Percentiles rank a stretch among this genome's conserved stretches.
Evolutionary conservation across 2,329 filamentous ascomycete species (phyloP).

Genomic region (Madurella mycetomatis): DNA sequence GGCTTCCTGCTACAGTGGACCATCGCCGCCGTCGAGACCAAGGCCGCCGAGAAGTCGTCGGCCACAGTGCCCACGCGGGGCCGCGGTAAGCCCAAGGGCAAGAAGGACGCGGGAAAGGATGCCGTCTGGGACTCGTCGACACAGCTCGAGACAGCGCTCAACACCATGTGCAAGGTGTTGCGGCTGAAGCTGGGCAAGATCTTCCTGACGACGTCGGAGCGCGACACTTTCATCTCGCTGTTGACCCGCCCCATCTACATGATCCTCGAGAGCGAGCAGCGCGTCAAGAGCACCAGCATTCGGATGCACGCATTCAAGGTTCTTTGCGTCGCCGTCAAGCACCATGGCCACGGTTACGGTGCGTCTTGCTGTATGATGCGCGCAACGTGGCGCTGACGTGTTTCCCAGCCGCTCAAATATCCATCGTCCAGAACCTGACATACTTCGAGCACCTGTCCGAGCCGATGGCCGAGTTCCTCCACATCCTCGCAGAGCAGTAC

Average conservation of each 20-base stretch:
- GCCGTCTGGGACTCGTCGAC: conserved; percentile 81
- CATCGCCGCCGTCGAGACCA: conserved; percentile 87
- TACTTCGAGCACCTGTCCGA: conserved; percentile 99
- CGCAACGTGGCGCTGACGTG: conserved; percentile 20
- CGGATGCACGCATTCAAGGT: conserved; percentile 98
- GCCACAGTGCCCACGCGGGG: conserved; percentile 65
- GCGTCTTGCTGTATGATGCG: conserved; percentile 29
- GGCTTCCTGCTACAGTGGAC: conserved; percentile 94
- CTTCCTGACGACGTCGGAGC: conserved; percentile 92
- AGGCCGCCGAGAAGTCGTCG: conserved; percentile 84
- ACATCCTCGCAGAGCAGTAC: conserved; percentile 94
- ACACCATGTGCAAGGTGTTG: conserved; percentile 93
- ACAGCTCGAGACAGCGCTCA: conserved; percentile 83
- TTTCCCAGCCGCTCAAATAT: conserved; percentile 80
- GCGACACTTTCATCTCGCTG: conserved; percentile 88
- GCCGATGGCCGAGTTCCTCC: conserved; percentile 96
- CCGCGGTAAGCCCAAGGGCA: conserved; percentile 67
- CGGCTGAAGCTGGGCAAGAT: conserved; percentile 89
- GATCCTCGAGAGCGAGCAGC: conserved; percentile 87
- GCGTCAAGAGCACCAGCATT: conserved; percentile 82
- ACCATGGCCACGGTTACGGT: conserved; percentile 96
- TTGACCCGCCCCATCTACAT: conserved; percentile 92
- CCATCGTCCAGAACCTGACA: conserved; percentile 93
- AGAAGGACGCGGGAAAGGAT: conserved; percentile 71
- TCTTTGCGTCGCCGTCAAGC: conserved; percentile 91